Evolutionary conservation across 805 yeast species (phyloP), one percentile per base, ranked within the genome.

Genomic region (Pichia occidentalis): DNA sequence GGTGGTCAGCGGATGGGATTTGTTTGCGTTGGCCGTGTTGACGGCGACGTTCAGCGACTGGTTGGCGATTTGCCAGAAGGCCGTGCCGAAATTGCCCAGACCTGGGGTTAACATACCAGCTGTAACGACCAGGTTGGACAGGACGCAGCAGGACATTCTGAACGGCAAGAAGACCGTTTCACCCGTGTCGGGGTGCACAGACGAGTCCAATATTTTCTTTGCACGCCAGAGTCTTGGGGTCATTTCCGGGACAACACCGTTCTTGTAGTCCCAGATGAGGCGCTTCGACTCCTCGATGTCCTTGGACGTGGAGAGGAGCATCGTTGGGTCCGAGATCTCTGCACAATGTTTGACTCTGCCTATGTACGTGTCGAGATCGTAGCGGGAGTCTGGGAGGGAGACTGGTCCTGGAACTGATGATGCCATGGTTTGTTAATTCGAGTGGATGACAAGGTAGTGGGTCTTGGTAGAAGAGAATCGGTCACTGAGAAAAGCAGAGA

Each of bases 31-130:
- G 29, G 97, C 92, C 29, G 92, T 85, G 62, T 92, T 92, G 49
- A 92, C 85, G 3, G 98, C 98, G 40, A 92, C 99, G 55, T 92
- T 92, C 47, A 92, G 70, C 17, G 96, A 85, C 64, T 92, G 99
- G 64, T 92, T 92, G 16, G 97, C 95, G 58, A 92, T 76, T 64
- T 92, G 99, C 99, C 98, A 92, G 63, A 92, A 90, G 17, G 87
- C 57, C 0, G 97, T 90, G 26, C 98, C 99, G 0, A 73, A 76
- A 8, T 87, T 77, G 8, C 95, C 94, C 55, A 92, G 61, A 39
- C 84, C 83, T 7, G 99, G 99, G 1, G 97, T 90, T 48, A 92
- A 72, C 99, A 92, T 92, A 48, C 99, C 99, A 4, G 83, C 90
- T 5, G 97, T 90, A 34, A 92, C 97, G 17, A 90, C 90, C 61